phyloP scores from a whole-genome alignment of 148 eudicot species.

The Chenopodium album region DNA sequence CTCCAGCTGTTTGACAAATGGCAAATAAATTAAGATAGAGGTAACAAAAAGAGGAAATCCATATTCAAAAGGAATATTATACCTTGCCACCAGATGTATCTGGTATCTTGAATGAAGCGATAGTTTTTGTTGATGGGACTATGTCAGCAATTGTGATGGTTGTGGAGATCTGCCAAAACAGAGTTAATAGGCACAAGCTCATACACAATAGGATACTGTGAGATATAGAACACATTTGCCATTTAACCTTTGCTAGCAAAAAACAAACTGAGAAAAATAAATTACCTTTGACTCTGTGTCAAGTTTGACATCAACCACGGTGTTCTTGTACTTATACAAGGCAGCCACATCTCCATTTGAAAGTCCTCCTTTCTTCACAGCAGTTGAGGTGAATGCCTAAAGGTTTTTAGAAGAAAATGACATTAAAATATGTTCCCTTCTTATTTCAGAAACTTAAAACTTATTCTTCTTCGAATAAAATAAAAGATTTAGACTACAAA shows the following conservation, averaged over 20 bases:
- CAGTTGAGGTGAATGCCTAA: slow-evolving; percentile 80
- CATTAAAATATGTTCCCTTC: too few species aligned
- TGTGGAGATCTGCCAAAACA: slow-evolving; percentile 61
- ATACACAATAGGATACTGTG: neutral
- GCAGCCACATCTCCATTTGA: slow-evolving; percentile 86
- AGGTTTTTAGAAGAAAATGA: neutral
- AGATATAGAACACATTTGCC: too few species aligned
- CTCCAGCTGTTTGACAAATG: slow-evolving; percentile 53
- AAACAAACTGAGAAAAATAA: neutral
- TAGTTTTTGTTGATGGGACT: slow-evolving; percentile 77
- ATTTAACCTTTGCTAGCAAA: neutral
- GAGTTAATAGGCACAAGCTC: slow-evolving; percentile 10
- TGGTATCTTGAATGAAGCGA: slow-evolving; percentile 75
- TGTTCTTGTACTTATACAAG: slow-evolving; percentile 69
- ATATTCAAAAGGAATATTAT: neutral
- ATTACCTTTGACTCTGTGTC: slow-evolving; percentile 87
- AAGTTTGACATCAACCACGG: slow-evolving; percentile 64
- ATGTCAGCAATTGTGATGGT: slow-evolving; percentile 61
- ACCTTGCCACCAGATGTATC: slow-evolving; percentile 86
- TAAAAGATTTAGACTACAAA: too few species aligned
- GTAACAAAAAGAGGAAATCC: neutral
- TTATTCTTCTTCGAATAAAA: too few species aligned
- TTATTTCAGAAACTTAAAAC: too few species aligned
- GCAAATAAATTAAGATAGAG: neutral
- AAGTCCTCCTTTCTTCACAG: slow-evolving; percentile 91